Conservation (phyloP, 305 asterid genomes). For the Fraxinus sp. region DNA sequence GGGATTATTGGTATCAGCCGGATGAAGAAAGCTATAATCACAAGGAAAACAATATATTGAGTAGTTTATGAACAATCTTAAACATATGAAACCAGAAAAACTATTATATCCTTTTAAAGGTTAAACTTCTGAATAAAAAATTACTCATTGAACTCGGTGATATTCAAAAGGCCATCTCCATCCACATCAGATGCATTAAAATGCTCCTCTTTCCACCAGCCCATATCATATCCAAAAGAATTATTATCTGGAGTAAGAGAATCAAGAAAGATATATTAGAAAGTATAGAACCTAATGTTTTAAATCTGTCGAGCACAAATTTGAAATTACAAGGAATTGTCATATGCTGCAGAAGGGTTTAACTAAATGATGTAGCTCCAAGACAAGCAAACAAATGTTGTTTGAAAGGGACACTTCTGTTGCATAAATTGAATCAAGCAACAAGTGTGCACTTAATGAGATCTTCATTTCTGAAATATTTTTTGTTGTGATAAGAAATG, state of each 20-base stretch:
- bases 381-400: neutral
- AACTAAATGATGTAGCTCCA: neutral
- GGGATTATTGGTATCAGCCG: slow-evolving; percentile 78
- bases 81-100: slow-evolving; percentile 18
- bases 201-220: slow-evolving; percentile 98
- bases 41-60: slow-evolving; percentile 21
- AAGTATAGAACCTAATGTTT: slow-evolving; percentile 15
- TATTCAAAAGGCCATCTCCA: slow-evolving; percentile 74
- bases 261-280: neutral
- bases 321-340: neutral
- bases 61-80: slow-evolving; percentile 8
- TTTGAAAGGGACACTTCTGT: neutral
- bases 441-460: neutral
- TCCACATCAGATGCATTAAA: slow-evolving; percentile 89
- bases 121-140: slow-evolving; percentile 29
- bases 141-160: slow-evolving; percentile 89
- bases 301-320: neutral
- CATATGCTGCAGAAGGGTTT: neutral
- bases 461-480: neutral
- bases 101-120: neutral
- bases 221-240: slow-evolving; percentile 77
- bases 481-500: neutral
- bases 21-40: slow-evolving; percentile 77
- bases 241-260: slow-evolving; percentile 44
- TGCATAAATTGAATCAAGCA: neutral